Evolutionary conservation across 495 filamentous ascomycete genomes (phyloP).

Genomic region (Annulohypoxylon nitens): DNA sequence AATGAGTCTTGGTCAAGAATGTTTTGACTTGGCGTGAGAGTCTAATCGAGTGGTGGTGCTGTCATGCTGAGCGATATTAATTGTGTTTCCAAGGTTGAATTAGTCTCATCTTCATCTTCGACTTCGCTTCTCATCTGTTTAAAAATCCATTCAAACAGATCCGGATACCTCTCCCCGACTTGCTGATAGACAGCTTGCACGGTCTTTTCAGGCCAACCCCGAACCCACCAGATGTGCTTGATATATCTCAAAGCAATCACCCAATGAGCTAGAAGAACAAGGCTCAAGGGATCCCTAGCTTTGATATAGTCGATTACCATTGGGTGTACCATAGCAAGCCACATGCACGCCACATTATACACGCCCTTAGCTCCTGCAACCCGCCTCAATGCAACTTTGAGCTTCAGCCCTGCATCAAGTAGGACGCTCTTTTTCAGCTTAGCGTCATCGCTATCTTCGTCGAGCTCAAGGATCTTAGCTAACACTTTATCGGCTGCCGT

Average conservation of each 20-base stretch:
- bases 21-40: background rate
- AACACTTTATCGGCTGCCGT: conserved; percentile 10
- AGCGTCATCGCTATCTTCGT: conserved; percentile 8
- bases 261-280: conserved; percentile 21
- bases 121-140: conserved; percentile 1
- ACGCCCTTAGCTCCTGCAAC: background rate
- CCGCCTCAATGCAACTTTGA: conserved; percentile 3
- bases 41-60: background rate
- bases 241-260: conserved; percentile 19
- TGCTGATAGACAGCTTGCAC: conserved; percentile 12
- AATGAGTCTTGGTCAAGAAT: background rate
- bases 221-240: conserved; percentile 24
- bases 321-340: conserved; percentile 22
- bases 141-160: conserved; percentile 16
- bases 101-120: background rate
- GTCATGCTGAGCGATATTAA: background rate
- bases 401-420: conserved; percentile 19
- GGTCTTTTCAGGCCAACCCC: conserved; percentile 13
- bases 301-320: background rate
- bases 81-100: background rate
- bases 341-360: conserved; percentile 26
- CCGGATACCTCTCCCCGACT: conserved; percentile 4
- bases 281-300: conserved; percentile 12
- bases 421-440: conserved; percentile 9
- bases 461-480: conserved; percentile 10